Conservation (phyloP, 768 basidiomycete species). For the Phaffia tasmanica region DNA sequence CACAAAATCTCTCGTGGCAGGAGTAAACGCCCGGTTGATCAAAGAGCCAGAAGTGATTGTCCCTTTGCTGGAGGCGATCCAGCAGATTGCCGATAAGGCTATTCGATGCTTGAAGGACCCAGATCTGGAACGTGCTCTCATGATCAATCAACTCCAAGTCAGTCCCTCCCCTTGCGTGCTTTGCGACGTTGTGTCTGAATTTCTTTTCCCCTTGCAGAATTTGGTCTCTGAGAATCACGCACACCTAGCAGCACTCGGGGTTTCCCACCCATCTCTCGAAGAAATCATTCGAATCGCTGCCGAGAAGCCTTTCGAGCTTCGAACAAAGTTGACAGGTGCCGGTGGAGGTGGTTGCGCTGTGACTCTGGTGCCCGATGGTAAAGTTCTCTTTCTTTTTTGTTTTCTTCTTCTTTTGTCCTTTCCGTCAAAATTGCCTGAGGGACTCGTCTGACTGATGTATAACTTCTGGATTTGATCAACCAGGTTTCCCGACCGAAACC, state of each 20-base stretch:
- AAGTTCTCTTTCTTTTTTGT: conserved; percentile 31
- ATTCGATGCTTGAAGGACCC: conserved; percentile 60
- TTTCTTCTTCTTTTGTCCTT: background rate
- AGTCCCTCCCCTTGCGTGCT: conserved; percentile 32
- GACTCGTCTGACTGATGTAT: background rate
- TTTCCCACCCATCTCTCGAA: conserved; percentile 83
- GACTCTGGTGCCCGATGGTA: conserved; percentile 86
- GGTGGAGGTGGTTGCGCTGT: conserved; percentile 98
- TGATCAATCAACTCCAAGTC: conserved; percentile 61
- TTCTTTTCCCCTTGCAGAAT: conserved; percentile 41
- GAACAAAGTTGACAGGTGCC: conserved; percentile 91
- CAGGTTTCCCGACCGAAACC: conserved; percentile 58
- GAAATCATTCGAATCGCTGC: conserved; percentile 60
- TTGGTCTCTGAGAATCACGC: conserved; percentile 83
- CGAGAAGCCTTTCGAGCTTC: conserved; percentile 52
- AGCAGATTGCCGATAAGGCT: conserved; percentile 74
- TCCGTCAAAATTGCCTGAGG: background rate
- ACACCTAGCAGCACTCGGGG: conserved; percentile 70
- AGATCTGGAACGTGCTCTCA: conserved; percentile 53
- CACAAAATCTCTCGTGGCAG: conserved; percentile 85
- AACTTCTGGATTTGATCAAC: background rate
- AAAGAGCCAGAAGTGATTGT: conserved; percentile 75
- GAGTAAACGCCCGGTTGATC: conserved; percentile 54
- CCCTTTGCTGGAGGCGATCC: conserved; percentile 65
- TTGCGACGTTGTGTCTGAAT: background rate